Conservation (phyloP, 2,329 filamentous ascomycete species). For the Setomelanomma holmii region DNA sequence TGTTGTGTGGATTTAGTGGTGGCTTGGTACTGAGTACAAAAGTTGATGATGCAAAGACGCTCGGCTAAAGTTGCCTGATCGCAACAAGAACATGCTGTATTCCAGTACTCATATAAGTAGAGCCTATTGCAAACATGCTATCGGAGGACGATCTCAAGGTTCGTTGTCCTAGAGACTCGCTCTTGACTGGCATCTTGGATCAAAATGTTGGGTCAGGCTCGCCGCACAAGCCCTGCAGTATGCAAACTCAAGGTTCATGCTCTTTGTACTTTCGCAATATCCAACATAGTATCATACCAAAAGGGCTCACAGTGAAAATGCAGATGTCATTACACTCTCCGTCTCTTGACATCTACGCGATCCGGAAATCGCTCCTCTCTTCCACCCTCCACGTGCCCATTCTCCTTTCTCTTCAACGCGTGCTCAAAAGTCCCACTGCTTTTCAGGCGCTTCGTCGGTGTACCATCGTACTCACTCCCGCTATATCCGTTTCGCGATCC, state of each 20-base stretch:
- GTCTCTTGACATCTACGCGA: constrained; percentile 24
- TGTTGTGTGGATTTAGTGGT: not conserved
- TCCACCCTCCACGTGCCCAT: constrained; percentile 2
- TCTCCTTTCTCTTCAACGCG: constrained; percentile 28
- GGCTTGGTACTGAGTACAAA: constrained; percentile 19
- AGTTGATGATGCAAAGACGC: constrained; percentile 41
- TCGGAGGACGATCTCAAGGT: too few relatives aligned
- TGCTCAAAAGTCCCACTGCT: constrained; percentile 34
- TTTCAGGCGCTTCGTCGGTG: constrained; percentile 35
- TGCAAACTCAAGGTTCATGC: too few relatives aligned
- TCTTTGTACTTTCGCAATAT: too few relatives aligned
- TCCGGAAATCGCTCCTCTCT: constrained; percentile 13
- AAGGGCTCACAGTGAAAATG: not conserved
- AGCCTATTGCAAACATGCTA: too few relatives aligned
- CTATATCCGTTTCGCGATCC: constrained; percentile 9
- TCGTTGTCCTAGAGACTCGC: too few relatives aligned
- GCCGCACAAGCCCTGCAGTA: too few relatives aligned
- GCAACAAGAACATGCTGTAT: too few relatives aligned
- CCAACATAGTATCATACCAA: too few relatives aligned
- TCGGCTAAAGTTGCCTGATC: constrained; percentile 40
- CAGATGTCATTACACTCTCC: constrained; percentile 11
- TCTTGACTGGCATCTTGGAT: too few relatives aligned
- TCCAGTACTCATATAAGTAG: too few relatives aligned
- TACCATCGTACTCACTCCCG: constrained; percentile 22
- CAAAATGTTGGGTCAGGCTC: too few relatives aligned